Evolutionary conservation across 352 stramenopile genomes (phyloP), one percentile per base, ranked within the genome.

Genomic region (Globisporangium irregulare): DNA sequence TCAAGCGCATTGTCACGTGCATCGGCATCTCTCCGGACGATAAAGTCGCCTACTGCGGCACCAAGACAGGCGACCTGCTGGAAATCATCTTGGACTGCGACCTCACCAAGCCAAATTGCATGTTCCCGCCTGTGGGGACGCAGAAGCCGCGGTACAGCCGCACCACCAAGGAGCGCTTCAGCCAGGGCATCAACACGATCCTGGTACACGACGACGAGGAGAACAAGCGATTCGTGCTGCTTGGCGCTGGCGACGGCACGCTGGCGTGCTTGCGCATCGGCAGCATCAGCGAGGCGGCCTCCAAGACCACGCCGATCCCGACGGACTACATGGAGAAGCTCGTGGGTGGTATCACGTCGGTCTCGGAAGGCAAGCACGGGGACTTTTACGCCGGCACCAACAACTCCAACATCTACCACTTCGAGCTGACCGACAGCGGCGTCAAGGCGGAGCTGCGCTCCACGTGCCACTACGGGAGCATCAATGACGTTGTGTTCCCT

Each of bases 401-500:
- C 71, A 88, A 97, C 38, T 97, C 89, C 41, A 98, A 99, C 78
- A 95, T 95, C 68, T 99, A 98, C 78, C 81, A 89, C 64, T 95
- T 95, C 69, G 80, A 92, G 32, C 68, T 97, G 10, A 54, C 64
- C 8, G 70, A 62, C n/a, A 63, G 29, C 24, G 69, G 66, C 20
- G 24, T 92, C 58, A 77, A 78, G 15, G 74, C 80, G 46, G 78
- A 91, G 65, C 78, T 98, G 20, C 83, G 86, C 20, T 84, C 88
- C n/a, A 98, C 93, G n/a, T 97, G 91, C 65, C 93, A 98, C 73
- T 91, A 94, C 70, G 77, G 82, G 32, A 76, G 75, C 59, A 98
- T 99, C 73, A 97, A 98, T 69, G 96, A 98, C 71, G 78, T 99
- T 2, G 90, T 97, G 9, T 99, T 99, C 66, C 95, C 97, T 18